Base-by-base conservation (phyloP, 208 protist genomes). In the Porcisia deanei region DNA sequence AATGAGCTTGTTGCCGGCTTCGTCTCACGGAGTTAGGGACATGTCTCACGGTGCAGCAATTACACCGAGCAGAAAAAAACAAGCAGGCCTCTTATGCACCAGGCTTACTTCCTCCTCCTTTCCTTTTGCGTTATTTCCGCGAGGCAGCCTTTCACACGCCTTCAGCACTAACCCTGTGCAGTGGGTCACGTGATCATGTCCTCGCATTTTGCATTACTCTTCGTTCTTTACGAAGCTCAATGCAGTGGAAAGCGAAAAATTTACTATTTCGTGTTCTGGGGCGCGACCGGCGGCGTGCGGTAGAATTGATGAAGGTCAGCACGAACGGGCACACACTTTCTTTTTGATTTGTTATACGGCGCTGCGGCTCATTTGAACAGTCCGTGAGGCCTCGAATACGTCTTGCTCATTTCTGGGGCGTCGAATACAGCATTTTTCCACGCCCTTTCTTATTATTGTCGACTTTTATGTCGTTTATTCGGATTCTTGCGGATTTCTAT, bases 41-140 rank as follows among this genome's bases (percentile, higher is more conserved):
- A 52, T 1, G 5, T 52, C 47, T 5, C 10, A 52, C 47, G 47
- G 47, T 12, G 10, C 47, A 52, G 47, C 47, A 0, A 52, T 30
- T 30, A 30, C 30, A 30, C 30, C 10, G 47, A 12, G 47, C 5
- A 30, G 10, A 16, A 12, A 30, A 58, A 10, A 58, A 5, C 14
- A 61, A 34, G 10, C 2, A 16, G 34, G 8, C 25, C 57, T 37
- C 34, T 5, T 61, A 61, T 39, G 57, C 57, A 20, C 9, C 34
- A 64, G n/a, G 4, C n/a, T 6, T 22, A 66, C 55, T n/a, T 68
- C n/a, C 68, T 20, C 37, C 54, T 45, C n/a, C 18, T 54, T 75
- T 67, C 59, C 45, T 43, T 52, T 12, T 30, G 30, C 30, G 30
- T 30, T 30, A 30, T 30, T 30, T 30, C 30, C 30, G 30, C 30